Percentiles rank a stretch among this genome's conserved stretches.
Evolutionary conservation across 2,329 filamentous ascomycete genomes (phyloP).

Genomic region (Macrophomina phaseolina): DNA sequence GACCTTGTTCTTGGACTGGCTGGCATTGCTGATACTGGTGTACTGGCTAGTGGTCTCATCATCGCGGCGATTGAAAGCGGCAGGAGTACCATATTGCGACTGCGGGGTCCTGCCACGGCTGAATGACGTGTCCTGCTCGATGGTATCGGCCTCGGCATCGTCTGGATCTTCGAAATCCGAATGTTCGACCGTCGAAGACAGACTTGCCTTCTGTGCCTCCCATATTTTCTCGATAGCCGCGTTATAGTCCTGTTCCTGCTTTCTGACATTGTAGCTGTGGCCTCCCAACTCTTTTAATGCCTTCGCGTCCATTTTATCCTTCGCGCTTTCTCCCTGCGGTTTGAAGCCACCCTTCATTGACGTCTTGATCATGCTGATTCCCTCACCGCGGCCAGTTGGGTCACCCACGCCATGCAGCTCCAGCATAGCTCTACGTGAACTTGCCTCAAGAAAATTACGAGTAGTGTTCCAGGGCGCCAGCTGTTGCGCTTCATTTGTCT

Average conservation of each 20-base stretch:
- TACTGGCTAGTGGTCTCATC: conserved; percentile 68
- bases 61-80: conserved; percentile 63
- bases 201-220: conserved; percentile 81
- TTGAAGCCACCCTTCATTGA: conserved; percentile 99
- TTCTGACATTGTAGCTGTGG: conserved; percentile 96
- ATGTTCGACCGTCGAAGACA: conserved; percentile 75
- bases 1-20: conserved; percentile 68
- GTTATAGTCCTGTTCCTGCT: conserved; percentile 90
- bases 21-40: conserved; percentile 58
- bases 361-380: conserved; percentile 96
- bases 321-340: conserved; percentile 84
- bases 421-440: conserved; percentile 94
- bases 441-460: conserved; percentile 94
- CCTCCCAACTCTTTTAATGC: conserved; percentile 72
- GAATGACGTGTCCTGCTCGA: conserved; percentile 38
- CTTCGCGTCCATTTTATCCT: conserved; percentile 84
- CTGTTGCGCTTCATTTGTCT: conserved; percentile 76
- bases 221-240: conserved; percentile 91
- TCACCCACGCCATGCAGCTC: conserved; percentile 93
- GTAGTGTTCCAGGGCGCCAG: conserved; percentile 96
- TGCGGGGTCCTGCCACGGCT: conserved; percentile 64
- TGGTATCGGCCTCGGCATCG: conserved; percentile 56
- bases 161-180: conserved; percentile 75
- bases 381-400: conserved; percentile 89
- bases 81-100: conserved; percentile 68